A percentile compares a stretch with the other conserved stretches of the same genome.
Conservation (phyloP, 495 filamentous ascomycete genomes). For the Gamarada debralockiae region DNA sequence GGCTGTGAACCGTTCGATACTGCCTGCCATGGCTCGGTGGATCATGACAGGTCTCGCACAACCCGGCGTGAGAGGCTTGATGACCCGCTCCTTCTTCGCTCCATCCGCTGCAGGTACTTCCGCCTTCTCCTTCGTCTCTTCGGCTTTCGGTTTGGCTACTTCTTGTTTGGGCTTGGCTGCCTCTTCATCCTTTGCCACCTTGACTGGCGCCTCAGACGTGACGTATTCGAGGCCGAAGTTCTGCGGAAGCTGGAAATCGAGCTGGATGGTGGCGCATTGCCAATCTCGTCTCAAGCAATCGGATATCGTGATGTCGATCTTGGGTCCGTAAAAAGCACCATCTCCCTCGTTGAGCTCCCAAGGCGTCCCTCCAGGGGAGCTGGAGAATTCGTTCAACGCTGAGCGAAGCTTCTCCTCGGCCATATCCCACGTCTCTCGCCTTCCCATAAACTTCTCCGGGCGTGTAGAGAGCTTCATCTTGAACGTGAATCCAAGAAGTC, state of each 20-base stretch:
- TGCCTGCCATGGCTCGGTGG: slow-evolving; percentile 90
- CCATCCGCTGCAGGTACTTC: slow-evolving; percentile 8
- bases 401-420: slow-evolving; percentile 76
- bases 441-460: slow-evolving; percentile 87
- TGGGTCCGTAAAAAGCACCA: slow-evolving; percentile 94
- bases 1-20: slow-evolving; percentile 91
- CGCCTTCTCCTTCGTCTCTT: slow-evolving; percentile 25
- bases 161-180: slow-evolving; percentile 34
- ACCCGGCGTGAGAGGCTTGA: slow-evolving; percentile 56
- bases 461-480: slow-evolving; percentile 93
- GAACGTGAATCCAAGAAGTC: slow-evolving; percentile 90
- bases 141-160: slow-evolving; percentile 19
- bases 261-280: slow-evolving; percentile 95
- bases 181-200: slow-evolving; percentile 36
- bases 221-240: slow-evolving; percentile 83
- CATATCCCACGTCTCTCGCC: slow-evolving; percentile 80
- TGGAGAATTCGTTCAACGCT: slow-evolving; percentile 72
- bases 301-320: slow-evolving; percentile 86
- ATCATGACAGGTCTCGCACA: slow-evolving; percentile 95
- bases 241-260: slow-evolving; percentile 90
- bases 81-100: slow-evolving; percentile 26
- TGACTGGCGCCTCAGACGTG: slow-evolving; percentile 53
- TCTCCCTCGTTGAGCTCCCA: slow-evolving; percentile 93
- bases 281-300: slow-evolving; percentile 74
- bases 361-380: slow-evolving; percentile 49